Base-by-base conservation (phyloP, 2,329 filamentous ascomycete genomes). In the Volutella citrinella region DNA sequence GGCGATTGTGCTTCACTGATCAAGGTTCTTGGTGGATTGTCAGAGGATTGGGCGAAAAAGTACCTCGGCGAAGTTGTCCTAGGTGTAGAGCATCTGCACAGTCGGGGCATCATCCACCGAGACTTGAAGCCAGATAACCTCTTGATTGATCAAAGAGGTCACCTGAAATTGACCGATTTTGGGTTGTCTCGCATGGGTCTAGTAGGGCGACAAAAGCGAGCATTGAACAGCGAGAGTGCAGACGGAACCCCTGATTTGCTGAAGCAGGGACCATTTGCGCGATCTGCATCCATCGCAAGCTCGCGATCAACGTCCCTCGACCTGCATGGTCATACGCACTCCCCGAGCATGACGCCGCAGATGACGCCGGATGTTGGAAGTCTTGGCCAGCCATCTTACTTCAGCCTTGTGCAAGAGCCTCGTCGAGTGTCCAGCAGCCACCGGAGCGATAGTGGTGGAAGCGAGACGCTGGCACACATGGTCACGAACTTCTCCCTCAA, bases 21-120 rank as follows among this genome's bases (percentile, higher is more conserved):
- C 66, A 98, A 97, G 59, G 82, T 95, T 17, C 74, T 98, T 2
- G 90, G 90, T 19, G 89, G 87, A 4, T 72, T 98, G 15, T 86
- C 90, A 0, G 94, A 98, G 65, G 91, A 97, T 49, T 98, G 94
- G 94, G 89, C 87, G 5, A 94, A 94, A 68, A 97, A 95, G 59
- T 98, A 98, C 57, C 75, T 97, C 23, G 93, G 87, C 4, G 93
- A 98, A 65, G 91, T 98, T 27, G 83, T 98, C 32, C 74, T 97
- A n/a, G 93, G 94, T 13, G 88, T 98, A 22, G 89, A 98, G 59
- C 90, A 98, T 68, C 72, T 98, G 28, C 93, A 98, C 64, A 87
- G 83, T 56, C 80, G 91, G 39, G 88, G 91, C 40, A 96, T 98
- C 57, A 91, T 98, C 27, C 94, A 98, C 64, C 85, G 93, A 53